Evolutionary conservation across 2,329 filamentous ascomycete species (phyloP), one percentile per base, ranked within the genome.

Genomic region (Exophiala viscosa): DNA sequence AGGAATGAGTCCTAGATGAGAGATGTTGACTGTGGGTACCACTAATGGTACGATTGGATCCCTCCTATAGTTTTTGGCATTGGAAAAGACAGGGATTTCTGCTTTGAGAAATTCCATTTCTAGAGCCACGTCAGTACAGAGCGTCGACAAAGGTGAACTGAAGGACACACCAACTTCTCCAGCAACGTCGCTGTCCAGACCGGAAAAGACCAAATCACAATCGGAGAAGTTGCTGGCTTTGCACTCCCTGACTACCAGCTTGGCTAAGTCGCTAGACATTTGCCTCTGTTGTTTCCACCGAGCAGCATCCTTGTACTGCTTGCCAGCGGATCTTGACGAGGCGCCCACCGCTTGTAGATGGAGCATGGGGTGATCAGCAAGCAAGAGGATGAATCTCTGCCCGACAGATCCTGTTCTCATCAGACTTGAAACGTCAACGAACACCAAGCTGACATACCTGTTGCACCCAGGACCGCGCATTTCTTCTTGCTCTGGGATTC

Each of bases 1-100:
- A n/a, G 87, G 86, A 67, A 97, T 92, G 57, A 96, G 80, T 66
- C 87, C 82, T 64, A 96, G 81, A 72, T 97, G 92, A 39, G 82
- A 73, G 10, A 95, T 84, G 76, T 97, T 97, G 70, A 97, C 91
- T 15, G 90, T 96, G 1, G 93, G 93, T 7, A 97, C 91, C 60
- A 97, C 88, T 66, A 97, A 84, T 9, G 93, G 93, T 2, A 96
- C 90, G 44, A 92, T 78, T 15, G 90, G 90, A 69, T 96, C 86
- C 68, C 86, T 86, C 64, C 93, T 87, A 80, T 96, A 90, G 81
- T 96, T 97, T 74, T 96, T 96, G 46, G 93, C 91, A 72, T 97
- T 99, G 65, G 90, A 96, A 77, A 99, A 97, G 69, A 96, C 87
- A 65, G 89, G 84, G 46, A 96, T 83, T 66, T 96, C 85, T 56